Base-by-base conservation (phyloP, 352 stramenopile genomes). In the Thalassiosira hispida region DNA sequence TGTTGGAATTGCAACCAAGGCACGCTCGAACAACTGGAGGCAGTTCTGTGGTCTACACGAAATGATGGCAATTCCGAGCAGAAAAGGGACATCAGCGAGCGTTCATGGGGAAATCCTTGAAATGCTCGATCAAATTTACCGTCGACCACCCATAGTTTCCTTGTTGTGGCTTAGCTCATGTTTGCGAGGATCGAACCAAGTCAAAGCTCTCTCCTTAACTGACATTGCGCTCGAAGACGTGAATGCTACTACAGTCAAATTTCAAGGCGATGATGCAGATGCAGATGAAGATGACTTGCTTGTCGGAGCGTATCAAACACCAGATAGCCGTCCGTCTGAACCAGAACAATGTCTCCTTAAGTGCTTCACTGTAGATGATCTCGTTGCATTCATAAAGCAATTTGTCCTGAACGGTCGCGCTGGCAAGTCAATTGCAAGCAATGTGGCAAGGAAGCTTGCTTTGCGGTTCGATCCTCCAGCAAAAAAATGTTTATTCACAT, bases 151-250 rank as follows among this genome's bases (percentile, higher is more conserved):
- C 8, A 89, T 92, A n/a, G 53, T 87, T 29, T 82, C 79, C 56
- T 74, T 93, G 23, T 73, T 94, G 42, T 94, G 84, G 86, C 72
- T 94, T 2, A 72, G 75, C 23, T 92, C 78, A 42, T 82, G 74
- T 68, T 64, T 92, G 22, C 56, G 73, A 46, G 85, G 78, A 63
- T 55, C 47, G 59, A 87, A 88, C 63, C 87, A 92, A 84, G 63
- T 84, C 5, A 92, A 91, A 80, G 70, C 79, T 18, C 69, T 94
- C 2, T 66, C 73, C 69, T 71, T 94, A n/a, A 64, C 90, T 25
- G 78, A 91, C 69, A 77, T 91, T 53, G 85, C 86, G 20, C 61
- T 91, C n/a, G 71, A 76, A 66, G 63, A 80, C n/a, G 3, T 27
- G 8, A 63, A 64, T 65, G 27, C 31, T 14, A 62, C 18, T 16